Conservation (phyloP, 257 asterid species). For the Asclepias syriaca region DNA sequence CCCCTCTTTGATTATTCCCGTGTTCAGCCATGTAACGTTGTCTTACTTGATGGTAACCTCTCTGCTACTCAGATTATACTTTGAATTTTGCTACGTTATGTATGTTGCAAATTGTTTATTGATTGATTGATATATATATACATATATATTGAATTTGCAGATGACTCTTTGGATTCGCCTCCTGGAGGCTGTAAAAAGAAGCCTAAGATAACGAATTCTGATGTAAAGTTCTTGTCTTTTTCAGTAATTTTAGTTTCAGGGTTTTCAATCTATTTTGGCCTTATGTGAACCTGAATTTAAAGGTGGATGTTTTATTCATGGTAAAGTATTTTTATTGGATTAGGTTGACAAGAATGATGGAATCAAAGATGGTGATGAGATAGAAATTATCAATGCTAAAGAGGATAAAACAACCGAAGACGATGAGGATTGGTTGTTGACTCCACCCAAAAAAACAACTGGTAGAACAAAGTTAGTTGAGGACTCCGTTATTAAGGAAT, state of each 20-base stretch:
- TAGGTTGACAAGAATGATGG: slow-evolving; percentile 38
- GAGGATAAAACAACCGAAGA: slow-evolving; percentile 25
- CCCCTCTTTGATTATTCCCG: slow-evolving; percentile 93
- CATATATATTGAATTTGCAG: slow-evolving; percentile 27
- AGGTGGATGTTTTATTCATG: slow-evolving; percentile 6
- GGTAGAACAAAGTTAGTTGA: slow-evolving; percentile 27
- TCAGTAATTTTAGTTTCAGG: not conserved
- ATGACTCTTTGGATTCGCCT: slow-evolving; percentile 55
- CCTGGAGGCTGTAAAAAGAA: slow-evolving; percentile 40
- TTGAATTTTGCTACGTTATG: not conserved
- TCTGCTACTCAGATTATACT: not conserved
- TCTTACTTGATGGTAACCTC: slow-evolving; percentile 52
- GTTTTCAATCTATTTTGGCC: not conserved
- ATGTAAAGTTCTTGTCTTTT: slow-evolving; percentile 27
- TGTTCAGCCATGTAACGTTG: slow-evolving; percentile 52
- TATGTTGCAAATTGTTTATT: not conserved
- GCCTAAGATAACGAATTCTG: slow-evolving; percentile 36
- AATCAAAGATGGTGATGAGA: slow-evolving; percentile 31
- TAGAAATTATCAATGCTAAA: slow-evolving; percentile 29
- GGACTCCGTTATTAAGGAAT: slow-evolving; percentile 70
- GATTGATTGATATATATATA: not conserved
- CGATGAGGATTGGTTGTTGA: slow-evolving; percentile 90
- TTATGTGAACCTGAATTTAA: slow-evolving; percentile 9
- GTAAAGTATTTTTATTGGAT: slow-evolving; percentile 2
- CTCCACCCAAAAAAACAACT: slow-evolving; percentile 52